A percentile compares a stretch with the other conserved stretches of the same genome.
phyloP scores from a whole-genome alignment of 2,329 filamentous ascomycete genomes.

The Claviceps sp. region DNA sequence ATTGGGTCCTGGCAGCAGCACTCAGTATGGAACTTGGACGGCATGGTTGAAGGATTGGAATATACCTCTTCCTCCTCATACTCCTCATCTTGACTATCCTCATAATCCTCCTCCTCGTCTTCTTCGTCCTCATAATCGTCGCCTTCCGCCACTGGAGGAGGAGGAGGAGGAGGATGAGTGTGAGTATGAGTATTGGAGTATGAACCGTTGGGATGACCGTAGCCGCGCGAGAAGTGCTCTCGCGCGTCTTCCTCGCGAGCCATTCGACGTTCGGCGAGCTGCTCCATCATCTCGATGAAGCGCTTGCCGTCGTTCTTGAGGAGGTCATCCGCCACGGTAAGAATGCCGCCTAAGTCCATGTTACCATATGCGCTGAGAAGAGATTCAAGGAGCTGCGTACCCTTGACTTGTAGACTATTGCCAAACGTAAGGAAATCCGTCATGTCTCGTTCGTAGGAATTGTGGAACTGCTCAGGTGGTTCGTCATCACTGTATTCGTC shows the following conservation, averaged over 20 bases:
- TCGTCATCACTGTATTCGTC: constrained; percentile 55
- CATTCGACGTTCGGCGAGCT: constrained; percentile 94
- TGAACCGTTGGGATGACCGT: constrained; percentile 47
- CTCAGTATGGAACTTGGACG: constrained; percentile 28
- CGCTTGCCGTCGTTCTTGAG: constrained; percentile 98
- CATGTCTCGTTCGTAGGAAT: constrained; percentile 48
- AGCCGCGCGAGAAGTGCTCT: constrained; percentile 47
- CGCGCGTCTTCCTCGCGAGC: constrained; percentile 80
- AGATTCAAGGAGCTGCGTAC: constrained; percentile 38
- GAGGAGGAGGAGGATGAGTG: constrained; percentile 38
- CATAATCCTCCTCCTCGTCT: constrained; percentile 46
- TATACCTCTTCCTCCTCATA: constrained; percentile 72
- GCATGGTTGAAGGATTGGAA: constrained; percentile 26
- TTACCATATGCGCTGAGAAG: constrained; percentile 32
- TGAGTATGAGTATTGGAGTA: constrained; percentile 53
- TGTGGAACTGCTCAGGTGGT: constrained; percentile 54
- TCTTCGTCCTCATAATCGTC: constrained; percentile 62
- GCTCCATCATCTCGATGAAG: constrained; percentile 99
- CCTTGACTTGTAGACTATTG: constrained; percentile 90
- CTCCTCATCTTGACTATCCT: constrained; percentile 49
- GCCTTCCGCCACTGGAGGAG: constrained; percentile 36
- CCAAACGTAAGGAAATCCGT: constrained; percentile 95
- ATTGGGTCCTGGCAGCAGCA: constrained; percentile 65
- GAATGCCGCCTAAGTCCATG: constrained; percentile 69
- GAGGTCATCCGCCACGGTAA: constrained; percentile 95